These are phyloP conservation scores for Scleromitrula shiraiana DNA, from an alignment of 2,329 filamentous ascomycete species.

Conservation along the genomic window DNA sequence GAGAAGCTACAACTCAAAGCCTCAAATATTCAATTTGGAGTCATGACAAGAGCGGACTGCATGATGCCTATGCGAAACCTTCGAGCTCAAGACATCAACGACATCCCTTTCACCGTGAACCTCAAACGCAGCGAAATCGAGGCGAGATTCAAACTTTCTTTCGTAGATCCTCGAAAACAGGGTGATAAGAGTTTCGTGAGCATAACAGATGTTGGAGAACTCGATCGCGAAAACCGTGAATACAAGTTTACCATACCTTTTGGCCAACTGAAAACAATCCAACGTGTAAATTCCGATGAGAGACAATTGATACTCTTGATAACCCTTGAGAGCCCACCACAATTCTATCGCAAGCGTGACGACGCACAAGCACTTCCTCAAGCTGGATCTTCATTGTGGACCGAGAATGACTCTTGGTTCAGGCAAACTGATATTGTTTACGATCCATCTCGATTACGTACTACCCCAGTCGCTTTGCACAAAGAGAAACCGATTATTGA, in stretches of 20 bases:
- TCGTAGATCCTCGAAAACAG: conserved; percentile 22
- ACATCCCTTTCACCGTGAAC: conserved; percentile 34
- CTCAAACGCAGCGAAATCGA: conserved; percentile 34
- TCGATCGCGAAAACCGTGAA: conserved; percentile 22
- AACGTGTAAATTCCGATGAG: conserved; percentile 31
- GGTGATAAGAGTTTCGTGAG: conserved; percentile 8
- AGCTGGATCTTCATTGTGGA: conserved; percentile 40
- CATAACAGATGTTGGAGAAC: conserved; percentile 10
- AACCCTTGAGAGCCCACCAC: conserved; percentile 38
- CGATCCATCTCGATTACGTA: conserved; percentile 30
- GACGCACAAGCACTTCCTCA: conserved; percentile 34
- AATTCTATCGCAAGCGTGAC: conserved; percentile 28
- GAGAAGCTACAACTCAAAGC: conserved; percentile 35
- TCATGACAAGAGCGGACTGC: conserved; percentile 41
- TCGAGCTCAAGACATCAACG: not conserved
- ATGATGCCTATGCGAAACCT: conserved; percentile 40
- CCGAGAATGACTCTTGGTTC: conserved; percentile 49
- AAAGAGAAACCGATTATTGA: conserved; percentile 47
- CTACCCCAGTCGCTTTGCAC: conserved; percentile 37
- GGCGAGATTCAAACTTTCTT: conserved; percentile 33
- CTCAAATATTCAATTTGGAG: conserved; percentile 52
- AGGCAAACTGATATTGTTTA: conserved; percentile 57
- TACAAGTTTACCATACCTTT: conserved; percentile 33
- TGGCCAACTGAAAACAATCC: conserved; percentile 37
- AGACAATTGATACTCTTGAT: conserved; percentile 37